A percentile compares a stretch with the other conserved stretches of the same genome.
These are phyloP conservation scores for Funneliformis geosporum DNA, from an alignment of 192 early-diverging fungal genomes.

Conservation along the genomic window DNA sequence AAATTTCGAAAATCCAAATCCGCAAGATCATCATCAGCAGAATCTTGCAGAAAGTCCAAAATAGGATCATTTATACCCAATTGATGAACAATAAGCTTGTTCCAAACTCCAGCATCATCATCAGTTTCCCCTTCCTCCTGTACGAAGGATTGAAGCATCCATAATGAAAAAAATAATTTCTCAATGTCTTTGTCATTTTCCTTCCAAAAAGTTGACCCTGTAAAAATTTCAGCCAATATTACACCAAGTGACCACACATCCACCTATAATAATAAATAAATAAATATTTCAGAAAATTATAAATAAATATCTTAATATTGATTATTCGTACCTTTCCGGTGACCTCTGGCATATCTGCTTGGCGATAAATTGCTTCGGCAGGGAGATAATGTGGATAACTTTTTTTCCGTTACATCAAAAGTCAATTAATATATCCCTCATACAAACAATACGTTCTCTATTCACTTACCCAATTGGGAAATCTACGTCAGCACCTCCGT, in stretches of 20 bases:
- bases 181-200: constrained; percentile 48
- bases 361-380: constrained; percentile 28
- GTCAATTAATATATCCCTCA: constrained; percentile 37
- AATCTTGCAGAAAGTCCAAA: constrained; percentile 46
- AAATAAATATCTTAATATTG: background rate
- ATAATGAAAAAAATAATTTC: constrained; percentile 49
- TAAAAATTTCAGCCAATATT: constrained; percentile 53
- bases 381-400: constrained; percentile 31
- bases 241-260: constrained; percentile 63
- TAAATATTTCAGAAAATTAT: background rate
- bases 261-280: constrained; percentile 34
- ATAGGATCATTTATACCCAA: constrained; percentile 49
- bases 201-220: constrained; percentile 57
- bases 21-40: constrained; percentile 22
- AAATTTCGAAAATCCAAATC: constrained; percentile 34
- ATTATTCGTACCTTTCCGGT: constrained; percentile 8
- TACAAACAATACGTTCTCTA: background rate
- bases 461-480: constrained; percentile 58
- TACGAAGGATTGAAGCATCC: constrained; percentile 38
- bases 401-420: constrained; percentile 33
- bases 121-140: constrained; percentile 35
- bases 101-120: constrained; percentile 39
- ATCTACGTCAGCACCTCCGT: constrained; percentile 53
- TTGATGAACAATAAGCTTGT: constrained; percentile 33
- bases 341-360: constrained; percentile 1